phyloP scores from a whole-genome alignment of 768 basidiomycete species.

The Boletus speciosus region DNA sequence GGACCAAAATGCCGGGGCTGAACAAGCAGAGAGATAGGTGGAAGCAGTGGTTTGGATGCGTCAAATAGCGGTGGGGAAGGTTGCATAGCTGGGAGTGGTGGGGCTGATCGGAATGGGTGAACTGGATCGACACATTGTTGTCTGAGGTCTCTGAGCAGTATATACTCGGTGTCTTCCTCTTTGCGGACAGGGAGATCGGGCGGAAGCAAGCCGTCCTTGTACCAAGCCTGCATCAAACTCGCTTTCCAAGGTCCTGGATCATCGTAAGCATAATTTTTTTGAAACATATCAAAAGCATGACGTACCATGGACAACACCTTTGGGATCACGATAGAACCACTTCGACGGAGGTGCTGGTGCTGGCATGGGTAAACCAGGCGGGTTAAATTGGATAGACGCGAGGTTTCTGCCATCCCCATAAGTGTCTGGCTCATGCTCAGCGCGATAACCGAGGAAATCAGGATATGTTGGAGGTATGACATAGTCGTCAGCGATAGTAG shows the following conservation, averaged over 20 bases:
- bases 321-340: constrained; percentile 86
- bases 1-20: constrained; percentile 85
- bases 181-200: constrained; percentile 77
- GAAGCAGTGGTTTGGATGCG: constrained; percentile 52
- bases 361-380: constrained; percentile 77
- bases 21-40: constrained; percentile 70
- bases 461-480: constrained; percentile 90
- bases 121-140: constrained; percentile 79
- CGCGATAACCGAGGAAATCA: constrained; percentile 68
- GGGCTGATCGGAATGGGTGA: constrained; percentile 61
- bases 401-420: constrained; percentile 45
- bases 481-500: constrained; percentile 85
- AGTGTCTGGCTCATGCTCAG: constrained; percentile 56
- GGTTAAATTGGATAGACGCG: constrained; percentile 66
- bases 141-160: constrained; percentile 68
- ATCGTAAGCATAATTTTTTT: constrained; percentile 8
- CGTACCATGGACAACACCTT: constrained; percentile 73
- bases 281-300: constrained; percentile 1
- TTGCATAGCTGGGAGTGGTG: constrained; percentile 39
- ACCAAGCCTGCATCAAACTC: constrained; percentile 87
- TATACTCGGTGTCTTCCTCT: constrained; percentile 69
- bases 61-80: constrained; percentile 30
- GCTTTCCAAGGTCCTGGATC: constrained; percentile 78
- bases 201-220: constrained; percentile 78
- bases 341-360: constrained; percentile 61